Evolutionary conservation across 495 filamentous ascomycete genomes (phyloP).

Genomic region (Hypomontagnella submonticulosa): DNA sequence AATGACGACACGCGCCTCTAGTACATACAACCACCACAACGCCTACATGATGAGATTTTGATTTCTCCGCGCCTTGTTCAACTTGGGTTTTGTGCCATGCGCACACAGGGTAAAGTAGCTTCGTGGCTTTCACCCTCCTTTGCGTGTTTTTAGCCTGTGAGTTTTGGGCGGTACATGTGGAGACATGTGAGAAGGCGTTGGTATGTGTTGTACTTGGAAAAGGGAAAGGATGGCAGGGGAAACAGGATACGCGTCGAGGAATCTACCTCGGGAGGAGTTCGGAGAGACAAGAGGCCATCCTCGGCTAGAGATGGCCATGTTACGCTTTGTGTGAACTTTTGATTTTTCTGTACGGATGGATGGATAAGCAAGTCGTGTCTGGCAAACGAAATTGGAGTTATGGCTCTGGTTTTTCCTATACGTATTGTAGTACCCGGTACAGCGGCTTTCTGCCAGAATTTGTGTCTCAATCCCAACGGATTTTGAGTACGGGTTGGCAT

Average conservation of each 20-base stretch:
- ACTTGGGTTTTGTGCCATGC: conserved; percentile 11
- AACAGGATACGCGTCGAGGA: conserved; percentile 33
- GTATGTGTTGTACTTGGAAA: conserved; percentile 10
- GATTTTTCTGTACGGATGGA: conserved; percentile 13
- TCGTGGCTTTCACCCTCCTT: conserved; percentile 7
- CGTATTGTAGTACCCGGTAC: conserved; percentile 20
- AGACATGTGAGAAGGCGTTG: conserved; percentile 39
- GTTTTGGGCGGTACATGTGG: conserved; percentile 7
- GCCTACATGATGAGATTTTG: conserved; percentile 34
- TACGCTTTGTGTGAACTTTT: conserved; percentile 1
- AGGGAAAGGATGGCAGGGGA: conserved; percentile 20
- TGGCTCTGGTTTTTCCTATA: conserved; percentile 19
- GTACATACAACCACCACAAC: conserved; percentile 31
- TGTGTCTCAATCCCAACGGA: conserved; percentile 2
- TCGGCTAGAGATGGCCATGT: conserved; percentile 14
- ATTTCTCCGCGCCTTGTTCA: conserved; percentile 25
- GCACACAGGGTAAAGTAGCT: conserved; percentile 3
- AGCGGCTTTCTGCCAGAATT: conserved; percentile 16
- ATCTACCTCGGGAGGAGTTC: conserved; percentile 31
- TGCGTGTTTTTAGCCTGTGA: neutral
- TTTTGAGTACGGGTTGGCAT: neutral
- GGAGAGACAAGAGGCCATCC: conserved; percentile 14
- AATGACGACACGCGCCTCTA: conserved; percentile 48
- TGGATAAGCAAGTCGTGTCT: conserved; percentile 2
- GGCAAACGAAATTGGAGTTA: conserved; percentile 24